Base-by-base conservation (phyloP, 2,329 filamentous ascomycete genomes). In the Aspergillus cejpii region DNA sequence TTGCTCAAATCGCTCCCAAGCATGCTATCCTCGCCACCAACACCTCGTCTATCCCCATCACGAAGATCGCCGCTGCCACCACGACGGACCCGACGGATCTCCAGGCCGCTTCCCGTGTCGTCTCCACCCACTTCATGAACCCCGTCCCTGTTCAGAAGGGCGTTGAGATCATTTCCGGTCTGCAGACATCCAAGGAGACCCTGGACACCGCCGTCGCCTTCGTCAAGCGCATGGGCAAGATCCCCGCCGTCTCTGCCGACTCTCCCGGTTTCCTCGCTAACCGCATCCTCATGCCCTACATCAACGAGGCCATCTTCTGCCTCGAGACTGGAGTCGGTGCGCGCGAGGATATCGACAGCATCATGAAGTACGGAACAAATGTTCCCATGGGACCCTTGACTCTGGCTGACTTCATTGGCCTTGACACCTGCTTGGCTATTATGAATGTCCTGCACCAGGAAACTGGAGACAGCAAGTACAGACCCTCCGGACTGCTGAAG, bases 111-210 rank as follows among this genome's bases (percentile, higher is more conserved):
- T 91, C 88, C 5, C 84, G 92, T 38, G 92, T 98, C 7, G 81
- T 98, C 44, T 88, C 87, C 41, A 97, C 92, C 12, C 92, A 98
- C 69, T 98, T 98, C 71, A 98, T 98, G 92, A 98, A 98, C 74
- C 92, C 92, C 0, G 92, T 98, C 0, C 92, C 92, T 2, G 73
- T 98, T 24, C 92, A 97, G 65, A 95, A 95, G 69, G 92, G 92
- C 41, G 92, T 98, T 4, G 92, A 98, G 71, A 96, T 98, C 60
- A 97, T 98, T 65, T 84, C 86, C 41, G 92, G 89, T 23, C 75
- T 98, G 23, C 92, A 98, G 68, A 98, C 92, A 2, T 92, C 87
- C 47, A 73, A 81, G 55, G 78, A 80, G 49, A 97, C 92, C 1
- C 71, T 96, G 36, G 83, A 87, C 14, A 87, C 84, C 0, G 88